These are phyloP conservation scores for Fusarium secorum DNA, from an alignment of 2,329 filamentous ascomycete species.

Conservation along the genomic window DNA sequence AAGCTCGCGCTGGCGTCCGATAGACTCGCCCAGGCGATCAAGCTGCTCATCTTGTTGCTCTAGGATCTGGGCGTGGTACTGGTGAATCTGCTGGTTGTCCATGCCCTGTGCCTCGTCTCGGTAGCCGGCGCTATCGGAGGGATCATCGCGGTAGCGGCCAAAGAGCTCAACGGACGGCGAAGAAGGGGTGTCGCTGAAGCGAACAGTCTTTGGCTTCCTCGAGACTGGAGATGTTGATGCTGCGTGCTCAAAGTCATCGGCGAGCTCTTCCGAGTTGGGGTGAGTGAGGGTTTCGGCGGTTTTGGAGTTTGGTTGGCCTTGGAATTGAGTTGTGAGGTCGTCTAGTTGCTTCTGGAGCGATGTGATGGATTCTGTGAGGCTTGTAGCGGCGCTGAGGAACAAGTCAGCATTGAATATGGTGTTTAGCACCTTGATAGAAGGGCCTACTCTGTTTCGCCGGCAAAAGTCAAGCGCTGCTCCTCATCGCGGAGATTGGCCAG, in stretches of 20 bases:
- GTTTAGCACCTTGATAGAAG: background rate
- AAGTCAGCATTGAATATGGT: background rate
- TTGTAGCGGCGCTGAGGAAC: conserved; percentile 53
- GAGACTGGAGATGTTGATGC: conserved; percentile 49
- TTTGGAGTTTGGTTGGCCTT: conserved; percentile 65
- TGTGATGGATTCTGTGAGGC: conserved; percentile 69
- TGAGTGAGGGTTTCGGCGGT: conserved; percentile 61
- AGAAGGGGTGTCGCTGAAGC: conserved; percentile 76
- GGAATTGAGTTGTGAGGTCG: conserved; percentile 82
- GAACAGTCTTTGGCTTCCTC: conserved; percentile 74
- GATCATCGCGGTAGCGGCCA: conserved; percentile 74
- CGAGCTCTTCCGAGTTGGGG: conserved; percentile 70
- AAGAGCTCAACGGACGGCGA: conserved; percentile 55
- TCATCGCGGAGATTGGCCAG: conserved; percentile 74
- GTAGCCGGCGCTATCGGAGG: conserved; percentile 64
- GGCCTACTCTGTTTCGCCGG: conserved; percentile 68
- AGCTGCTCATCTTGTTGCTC: conserved; percentile 93
- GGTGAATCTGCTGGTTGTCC: conserved; percentile 85
- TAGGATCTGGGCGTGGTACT: conserved; percentile 81
- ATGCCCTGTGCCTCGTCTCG: conserved; percentile 67
- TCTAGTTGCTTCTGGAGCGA: conserved; percentile 76
- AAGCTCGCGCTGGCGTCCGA: conserved; percentile 87
- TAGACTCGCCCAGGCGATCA: conserved; percentile 85
- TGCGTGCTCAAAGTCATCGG: conserved; percentile 71
- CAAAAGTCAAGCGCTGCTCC: conserved; percentile 68